Percentiles rank a stretch among this genome's conserved stretches.
phyloP scores from a whole-genome alignment of 1,139 yeast genomes.

The Wickerhamomyces sp. region DNA sequence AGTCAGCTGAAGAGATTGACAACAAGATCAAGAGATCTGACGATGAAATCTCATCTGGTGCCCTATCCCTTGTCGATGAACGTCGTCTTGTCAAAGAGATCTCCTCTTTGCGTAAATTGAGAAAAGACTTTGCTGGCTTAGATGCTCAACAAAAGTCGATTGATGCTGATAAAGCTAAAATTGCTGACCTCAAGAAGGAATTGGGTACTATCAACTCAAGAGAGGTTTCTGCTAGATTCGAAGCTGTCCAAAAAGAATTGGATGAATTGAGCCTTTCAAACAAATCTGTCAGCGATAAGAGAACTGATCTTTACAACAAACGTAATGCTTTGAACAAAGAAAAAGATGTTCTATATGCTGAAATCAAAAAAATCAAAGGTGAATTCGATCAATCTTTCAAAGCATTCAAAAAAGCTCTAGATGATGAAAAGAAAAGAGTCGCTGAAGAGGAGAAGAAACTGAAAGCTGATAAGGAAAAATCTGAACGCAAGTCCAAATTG shows the following conservation, averaged over 20 bases:
- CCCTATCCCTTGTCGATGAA: slow-evolving; percentile 86
- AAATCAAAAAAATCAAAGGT: slow-evolving; percentile 58
- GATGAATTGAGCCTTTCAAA: slow-evolving; percentile 59
- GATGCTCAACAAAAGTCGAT: slow-evolving; percentile 74
- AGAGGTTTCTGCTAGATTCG: slow-evolving; percentile 47
- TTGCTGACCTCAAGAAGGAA: slow-evolving; percentile 68
- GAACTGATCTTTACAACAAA: slow-evolving; percentile 56
- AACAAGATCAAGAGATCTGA: slow-evolving; percentile 67
- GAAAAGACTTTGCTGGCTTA: slow-evolving; percentile 71
- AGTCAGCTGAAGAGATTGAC: slow-evolving; percentile 75
- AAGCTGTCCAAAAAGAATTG: slow-evolving; percentile 52
- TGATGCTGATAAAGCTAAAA: slow-evolving; percentile 75
- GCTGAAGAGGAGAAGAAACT: slow-evolving; percentile 60
- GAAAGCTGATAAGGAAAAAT: slow-evolving; percentile 52
- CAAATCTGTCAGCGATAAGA: slow-evolving; percentile 62
- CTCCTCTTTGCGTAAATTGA: slow-evolving; percentile 73
- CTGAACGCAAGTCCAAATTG: slow-evolving; percentile 58
- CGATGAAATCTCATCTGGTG: slow-evolving; percentile 71
- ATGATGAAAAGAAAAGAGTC: slow-evolving; percentile 64
- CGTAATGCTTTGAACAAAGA: slow-evolving; percentile 65
- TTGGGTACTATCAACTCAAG: slow-evolving; percentile 60
- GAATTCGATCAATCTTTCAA: slow-evolving; percentile 70
- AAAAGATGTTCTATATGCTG: slow-evolving; percentile 62
- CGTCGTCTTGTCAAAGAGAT: slow-evolving; percentile 82
- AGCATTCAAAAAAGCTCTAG: slow-evolving; percentile 65